Conservation (phyloP, 208 protist genomes). For the Angomonas deanei region DNA sequence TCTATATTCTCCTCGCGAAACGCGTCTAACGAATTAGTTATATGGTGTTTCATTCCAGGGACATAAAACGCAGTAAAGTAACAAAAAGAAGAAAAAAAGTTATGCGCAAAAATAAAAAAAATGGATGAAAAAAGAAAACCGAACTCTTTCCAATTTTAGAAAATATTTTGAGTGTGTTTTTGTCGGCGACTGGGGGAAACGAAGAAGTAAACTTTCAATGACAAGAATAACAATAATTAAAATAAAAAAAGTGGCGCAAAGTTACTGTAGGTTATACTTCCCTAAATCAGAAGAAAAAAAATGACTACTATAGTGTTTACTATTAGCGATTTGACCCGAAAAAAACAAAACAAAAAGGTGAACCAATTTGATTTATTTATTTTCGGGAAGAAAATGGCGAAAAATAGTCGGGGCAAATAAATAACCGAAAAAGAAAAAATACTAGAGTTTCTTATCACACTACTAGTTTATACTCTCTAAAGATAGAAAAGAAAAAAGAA, state of each 20-base stretch:
- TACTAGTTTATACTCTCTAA: neutral
- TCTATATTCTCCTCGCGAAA: constrained; percentile 34
- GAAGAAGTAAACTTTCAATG: neutral
- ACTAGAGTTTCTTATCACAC: neutral
- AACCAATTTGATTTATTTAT: neutral
- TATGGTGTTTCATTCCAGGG: too few relatives aligned
- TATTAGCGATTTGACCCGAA: too few relatives aligned
- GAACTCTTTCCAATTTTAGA: neutral
- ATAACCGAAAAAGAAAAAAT: neutral
- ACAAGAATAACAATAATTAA: neutral
- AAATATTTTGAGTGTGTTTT: neutral
- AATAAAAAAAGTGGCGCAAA: constrained; percentile 1
- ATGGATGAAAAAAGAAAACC: constrained; percentile 3
- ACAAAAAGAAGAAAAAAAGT: neutral
- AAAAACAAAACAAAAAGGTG: neutral
- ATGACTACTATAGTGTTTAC: too few relatives aligned
- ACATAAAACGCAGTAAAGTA: neutral
- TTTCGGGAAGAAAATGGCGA: neutral
- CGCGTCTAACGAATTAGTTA: constrained; percentile 30
- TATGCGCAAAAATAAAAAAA: constrained; percentile 11
- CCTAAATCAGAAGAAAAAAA: too few relatives aligned
- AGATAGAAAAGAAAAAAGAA: constrained; percentile 7
- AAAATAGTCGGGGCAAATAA: neutral
- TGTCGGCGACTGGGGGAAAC: neutral
- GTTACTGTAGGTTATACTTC: neutral